Evolutionary conservation across 208 protist species (phyloP).

Genomic region (Borovskyia barvae): DNA sequence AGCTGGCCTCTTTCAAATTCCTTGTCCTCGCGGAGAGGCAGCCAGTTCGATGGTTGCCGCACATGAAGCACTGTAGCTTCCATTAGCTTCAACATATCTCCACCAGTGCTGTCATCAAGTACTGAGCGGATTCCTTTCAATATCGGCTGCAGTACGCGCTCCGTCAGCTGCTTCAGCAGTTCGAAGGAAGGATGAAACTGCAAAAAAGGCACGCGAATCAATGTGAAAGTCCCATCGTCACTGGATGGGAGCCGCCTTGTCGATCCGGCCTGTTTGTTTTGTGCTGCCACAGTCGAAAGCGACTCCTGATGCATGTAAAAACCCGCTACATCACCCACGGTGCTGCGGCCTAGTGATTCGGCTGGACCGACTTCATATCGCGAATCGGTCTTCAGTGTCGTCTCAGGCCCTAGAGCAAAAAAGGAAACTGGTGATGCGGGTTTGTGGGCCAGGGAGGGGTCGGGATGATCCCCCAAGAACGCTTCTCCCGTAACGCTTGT

Average conservation of each 20-base stretch:
- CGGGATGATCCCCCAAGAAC: no score
- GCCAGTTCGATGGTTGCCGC: neutral
- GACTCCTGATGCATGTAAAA: no score
- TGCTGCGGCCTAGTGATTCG: no score
- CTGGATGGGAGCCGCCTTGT: no score
- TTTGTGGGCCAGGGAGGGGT: no score
- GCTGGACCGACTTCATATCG: no score
- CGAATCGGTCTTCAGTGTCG: no score
- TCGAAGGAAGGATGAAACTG: conserved; percentile 6
- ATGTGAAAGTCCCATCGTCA: conserved; percentile 5
- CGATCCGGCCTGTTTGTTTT: neutral
- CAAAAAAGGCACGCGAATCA: conserved; percentile 8
- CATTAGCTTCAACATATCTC: neutral
- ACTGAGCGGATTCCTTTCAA: neutral
- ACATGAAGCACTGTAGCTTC: conserved; percentile 1
- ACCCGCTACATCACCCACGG: no score
- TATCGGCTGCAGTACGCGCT: neutral
- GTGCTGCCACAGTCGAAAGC: neutral
- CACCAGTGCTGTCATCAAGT: neutral
- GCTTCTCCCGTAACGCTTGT: no score
- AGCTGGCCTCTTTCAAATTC: conserved; percentile 8
- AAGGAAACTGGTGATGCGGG: neutral
- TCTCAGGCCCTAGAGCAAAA: neutral
- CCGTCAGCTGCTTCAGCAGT: neutral
- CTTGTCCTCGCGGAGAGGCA: neutral